These are phyloP conservation scores for Cyberlindnera lachancei DNA, from an alignment of 805 yeast species.

Conservation along the genomic window DNA sequence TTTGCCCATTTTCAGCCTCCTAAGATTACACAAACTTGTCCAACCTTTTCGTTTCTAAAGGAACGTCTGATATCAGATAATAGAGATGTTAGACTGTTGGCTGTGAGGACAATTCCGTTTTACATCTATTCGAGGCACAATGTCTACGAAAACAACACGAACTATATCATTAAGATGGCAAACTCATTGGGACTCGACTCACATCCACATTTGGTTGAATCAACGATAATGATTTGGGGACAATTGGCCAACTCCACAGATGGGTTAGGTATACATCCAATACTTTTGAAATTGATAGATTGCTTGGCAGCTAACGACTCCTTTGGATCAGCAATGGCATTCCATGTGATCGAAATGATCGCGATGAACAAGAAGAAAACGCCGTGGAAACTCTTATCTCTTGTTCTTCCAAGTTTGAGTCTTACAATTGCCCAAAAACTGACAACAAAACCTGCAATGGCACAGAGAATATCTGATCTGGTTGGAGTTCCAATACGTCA, in stretches of 20 bases:
- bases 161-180: constrained; percentile 34
- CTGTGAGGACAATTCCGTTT: constrained; percentile 47
- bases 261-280: constrained; percentile 62
- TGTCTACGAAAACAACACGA: constrained; percentile 36
- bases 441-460: constrained; percentile 41
- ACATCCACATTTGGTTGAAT: constrained; percentile 43
- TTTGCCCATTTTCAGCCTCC: constrained; percentile 50
- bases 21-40: constrained; percentile 20
- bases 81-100: constrained; percentile 49
- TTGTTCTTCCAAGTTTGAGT: constrained; percentile 69
- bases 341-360: constrained; percentile 51
- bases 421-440: constrained; percentile 51
- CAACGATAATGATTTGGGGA: constrained; percentile 54
- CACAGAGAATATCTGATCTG: constrained; percentile 54
- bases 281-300: constrained; percentile 58
- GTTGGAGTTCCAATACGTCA: constrained; percentile 54
- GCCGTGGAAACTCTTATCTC: constrained; percentile 74
- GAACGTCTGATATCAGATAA: constrained; percentile 32
- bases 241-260: constrained; percentile 53
- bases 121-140: constrained; percentile 34
- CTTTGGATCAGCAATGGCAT: constrained; percentile 61
- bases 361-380: constrained; percentile 52
- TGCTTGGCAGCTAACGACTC: constrained; percentile 57
- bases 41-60: constrained; percentile 34
- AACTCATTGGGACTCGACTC: constrained; percentile 34